Base-by-base conservation (phyloP, 2,329 filamentous ascomycete genomes). In the Arthrobotrys musiformis region DNA sequence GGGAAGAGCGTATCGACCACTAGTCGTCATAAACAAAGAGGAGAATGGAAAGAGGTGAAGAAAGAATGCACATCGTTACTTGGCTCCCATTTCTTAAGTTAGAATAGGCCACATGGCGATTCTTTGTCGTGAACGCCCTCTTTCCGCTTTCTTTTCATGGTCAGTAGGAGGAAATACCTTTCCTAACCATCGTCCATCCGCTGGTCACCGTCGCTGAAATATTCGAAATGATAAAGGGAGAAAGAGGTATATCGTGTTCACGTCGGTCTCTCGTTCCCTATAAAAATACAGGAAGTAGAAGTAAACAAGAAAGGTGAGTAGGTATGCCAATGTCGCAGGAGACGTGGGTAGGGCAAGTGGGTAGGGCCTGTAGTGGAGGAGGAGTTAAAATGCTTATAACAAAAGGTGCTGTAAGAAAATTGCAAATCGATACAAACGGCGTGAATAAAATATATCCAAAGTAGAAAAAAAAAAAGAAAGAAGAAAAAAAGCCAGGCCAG, bases 191-290 rank as follows among this genome's bases (percentile, higher is more conserved):
- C 26, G 7, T 35, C 54, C 50, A 8, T 37, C 11, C 24, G 54
- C 22, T 40, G 40, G 26, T 58, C 54, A 22, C 54, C 54, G 37
- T 58, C 54, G 33, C 54, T 40, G 19, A 17, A 19, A 40, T 58
- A 40, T 58, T 58, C 33, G 17, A 58, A 58, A 22, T 19, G 40
- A 26, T 28, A 5, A 4, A 28, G 22, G 17, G 19, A 58, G 9
- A 35, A 2, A 52, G 30, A 33, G 54, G 11, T 22, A 37, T 40
- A 40, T 33, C 33, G 26, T 15, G 19, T n/a, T n/a, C 8, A 3
- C 19, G 19, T 15, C 4, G 11, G 24, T 2, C n/a, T 26, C 19
- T n/a, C 17, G 19, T 40, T 37, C 24, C 24, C 24, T 33, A 33
- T 33, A 33, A 46, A 7, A 33, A 33, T 26, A 28, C 35, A 44